These are phyloP conservation scores for Beauveria sp. DNA, from an alignment of 2,329 filamentous ascomycete genomes.

Conservation along the genomic window DNA sequence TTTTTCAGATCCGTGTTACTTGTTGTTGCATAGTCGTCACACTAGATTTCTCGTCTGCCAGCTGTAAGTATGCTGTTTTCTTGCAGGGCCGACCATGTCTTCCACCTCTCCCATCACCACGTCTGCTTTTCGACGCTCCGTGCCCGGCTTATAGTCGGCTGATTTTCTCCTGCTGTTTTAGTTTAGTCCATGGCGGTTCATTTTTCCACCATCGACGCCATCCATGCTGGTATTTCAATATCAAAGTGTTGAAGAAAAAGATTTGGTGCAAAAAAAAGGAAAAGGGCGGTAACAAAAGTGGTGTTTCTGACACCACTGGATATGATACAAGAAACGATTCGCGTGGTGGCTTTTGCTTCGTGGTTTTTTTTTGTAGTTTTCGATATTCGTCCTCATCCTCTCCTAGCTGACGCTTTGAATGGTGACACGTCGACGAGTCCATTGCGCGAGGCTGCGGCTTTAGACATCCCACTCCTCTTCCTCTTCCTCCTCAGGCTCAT, in stretches of 20 bases:
- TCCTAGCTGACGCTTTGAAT: not conserved
- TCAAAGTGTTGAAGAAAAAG: not conserved
- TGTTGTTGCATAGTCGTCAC: not conserved
- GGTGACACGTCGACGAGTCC: not conserved
- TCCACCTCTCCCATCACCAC: not conserved
- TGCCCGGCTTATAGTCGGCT: not conserved
- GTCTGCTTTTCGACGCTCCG: not conserved
- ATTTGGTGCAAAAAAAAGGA: not conserved
- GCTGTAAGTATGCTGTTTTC: not conserved
- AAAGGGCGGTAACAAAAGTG: slow-evolving; percentile 1
- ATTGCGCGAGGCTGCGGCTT: slow-evolving; percentile 8
- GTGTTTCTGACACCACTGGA: not conserved
- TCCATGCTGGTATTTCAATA: slow-evolving; percentile 5
- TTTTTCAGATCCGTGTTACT: not conserved
- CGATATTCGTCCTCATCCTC: not conserved
- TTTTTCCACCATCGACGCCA: slow-evolving; percentile 3
- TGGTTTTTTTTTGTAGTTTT: not conserved
- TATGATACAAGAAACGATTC: slow-evolving; percentile 10
- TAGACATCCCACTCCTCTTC: slow-evolving; percentile 48
- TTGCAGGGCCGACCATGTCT: not conserved
- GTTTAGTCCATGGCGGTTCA: not conserved
- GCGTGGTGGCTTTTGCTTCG: not conserved
- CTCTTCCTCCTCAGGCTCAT: slow-evolving; percentile 34
- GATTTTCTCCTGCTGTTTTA: not conserved
- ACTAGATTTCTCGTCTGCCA: not conserved